phyloP scores from a whole-genome alignment of 352 stramenopile genomes.

The Phytophthora gonapodyides region DNA sequence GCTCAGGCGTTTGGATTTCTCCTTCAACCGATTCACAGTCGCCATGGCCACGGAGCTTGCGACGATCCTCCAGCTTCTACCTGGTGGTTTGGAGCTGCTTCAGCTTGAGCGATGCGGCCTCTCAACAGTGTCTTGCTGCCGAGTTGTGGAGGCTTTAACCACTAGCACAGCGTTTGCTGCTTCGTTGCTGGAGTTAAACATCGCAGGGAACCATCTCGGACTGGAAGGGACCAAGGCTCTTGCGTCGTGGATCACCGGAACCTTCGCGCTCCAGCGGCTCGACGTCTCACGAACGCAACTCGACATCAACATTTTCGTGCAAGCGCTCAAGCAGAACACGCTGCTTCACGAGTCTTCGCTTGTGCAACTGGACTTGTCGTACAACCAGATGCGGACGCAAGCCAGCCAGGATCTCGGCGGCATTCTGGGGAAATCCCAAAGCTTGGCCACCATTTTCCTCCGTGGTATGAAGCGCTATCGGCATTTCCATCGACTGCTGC shows the following conservation, averaged over 20 bases:
- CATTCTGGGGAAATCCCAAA: conserved; percentile 70
- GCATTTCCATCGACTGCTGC: conserved; percentile 28
- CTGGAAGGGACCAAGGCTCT: conserved; percentile 50
- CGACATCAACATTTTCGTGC: conserved; percentile 57
- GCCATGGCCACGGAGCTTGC: conserved; percentile 54
- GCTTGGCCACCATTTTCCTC: conserved; percentile 60
- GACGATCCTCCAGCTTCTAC: conserved; percentile 53
- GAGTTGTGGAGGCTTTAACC: conserved; percentile 50
- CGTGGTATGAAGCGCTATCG: conserved; percentile 58
- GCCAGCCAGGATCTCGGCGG: conserved; percentile 58
- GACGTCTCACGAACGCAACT: conserved; percentile 65
- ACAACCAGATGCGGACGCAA: conserved; percentile 61
- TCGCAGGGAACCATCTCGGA: conserved; percentile 62
- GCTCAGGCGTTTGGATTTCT: conserved; percentile 61
- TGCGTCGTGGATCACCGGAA: conserved; percentile 56
- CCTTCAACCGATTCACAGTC: conserved; percentile 65
- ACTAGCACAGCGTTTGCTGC: conserved; percentile 53
- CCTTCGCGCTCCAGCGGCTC: conserved; percentile 59
- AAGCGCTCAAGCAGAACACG: conserved; percentile 65
- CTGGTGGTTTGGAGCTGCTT: conserved; percentile 54
- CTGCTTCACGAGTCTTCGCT: conserved; percentile 72
- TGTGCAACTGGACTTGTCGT: conserved; percentile 61
- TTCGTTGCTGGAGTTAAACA: conserved; percentile 57
- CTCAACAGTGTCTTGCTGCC: conserved; percentile 36
- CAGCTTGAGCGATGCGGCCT: conserved; percentile 61